Conservation (phyloP, 2,329 filamentous ascomycete species). For the Nothophoma quercina region DNA sequence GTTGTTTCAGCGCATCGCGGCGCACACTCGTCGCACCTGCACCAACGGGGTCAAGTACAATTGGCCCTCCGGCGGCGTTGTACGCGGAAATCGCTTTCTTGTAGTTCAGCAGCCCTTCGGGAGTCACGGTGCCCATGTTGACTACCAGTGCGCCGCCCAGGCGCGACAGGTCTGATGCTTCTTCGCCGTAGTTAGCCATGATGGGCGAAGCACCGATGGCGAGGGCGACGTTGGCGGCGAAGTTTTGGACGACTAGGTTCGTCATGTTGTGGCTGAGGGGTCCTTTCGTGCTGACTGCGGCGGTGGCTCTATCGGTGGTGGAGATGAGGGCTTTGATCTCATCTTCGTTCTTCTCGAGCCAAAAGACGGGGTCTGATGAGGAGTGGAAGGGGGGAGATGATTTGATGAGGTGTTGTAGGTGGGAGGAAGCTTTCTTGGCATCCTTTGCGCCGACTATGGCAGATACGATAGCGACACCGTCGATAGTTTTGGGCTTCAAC, state of each 20-base stretch:
- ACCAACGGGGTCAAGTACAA: constrained; percentile 89
- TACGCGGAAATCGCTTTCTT: constrained; percentile 78
- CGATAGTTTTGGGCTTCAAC: constrained; percentile 64
- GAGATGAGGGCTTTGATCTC: constrained; percentile 21
- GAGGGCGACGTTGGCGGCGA: constrained; percentile 89
- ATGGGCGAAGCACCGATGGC: constrained; percentile 88
- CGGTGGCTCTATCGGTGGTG: constrained; percentile 58
- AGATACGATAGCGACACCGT: constrained; percentile 88
- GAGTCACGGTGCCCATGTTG: constrained; percentile 93
- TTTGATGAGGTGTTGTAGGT: constrained; percentile 66
- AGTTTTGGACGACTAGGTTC: constrained; percentile 93
- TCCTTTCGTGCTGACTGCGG: constrained; percentile 66
- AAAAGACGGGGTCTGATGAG: constrained; percentile 26
- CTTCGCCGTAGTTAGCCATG: constrained; percentile 87
- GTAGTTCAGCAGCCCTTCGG: constrained; percentile 76
- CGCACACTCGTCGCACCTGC: constrained; percentile 82
- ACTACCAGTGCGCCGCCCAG: constrained; percentile 82
- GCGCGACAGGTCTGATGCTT: constrained; percentile 80
- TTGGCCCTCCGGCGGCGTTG: constrained; percentile 76
- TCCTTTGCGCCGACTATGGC: constrained; percentile 80
- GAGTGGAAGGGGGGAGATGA: constrained; percentile 31
- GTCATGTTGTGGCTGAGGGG: constrained; percentile 97
- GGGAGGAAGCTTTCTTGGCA: constrained; percentile 67
- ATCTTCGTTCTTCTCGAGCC: constrained; percentile 27
- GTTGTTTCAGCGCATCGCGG: constrained; percentile 71